These are phyloP conservation scores for Leptosphaerulina australis DNA, from an alignment of 2,329 filamentous ascomycete genomes.

Conservation along the genomic window DNA sequence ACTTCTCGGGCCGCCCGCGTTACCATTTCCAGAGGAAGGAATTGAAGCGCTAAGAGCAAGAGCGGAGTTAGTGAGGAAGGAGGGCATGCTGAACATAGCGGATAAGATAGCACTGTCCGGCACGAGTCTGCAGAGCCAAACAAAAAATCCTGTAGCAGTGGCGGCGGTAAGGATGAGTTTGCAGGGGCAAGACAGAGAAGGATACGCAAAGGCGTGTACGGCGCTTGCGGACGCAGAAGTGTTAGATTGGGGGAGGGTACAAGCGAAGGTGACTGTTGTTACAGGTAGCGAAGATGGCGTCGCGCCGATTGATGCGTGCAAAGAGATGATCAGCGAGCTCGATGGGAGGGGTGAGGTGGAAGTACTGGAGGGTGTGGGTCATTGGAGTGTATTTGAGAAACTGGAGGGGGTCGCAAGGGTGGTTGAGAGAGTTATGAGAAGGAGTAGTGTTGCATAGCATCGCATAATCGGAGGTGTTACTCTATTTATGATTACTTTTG, in stretches of 20 bases:
- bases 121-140: constrained; percentile 49
- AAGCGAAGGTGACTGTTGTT: constrained; percentile 46
- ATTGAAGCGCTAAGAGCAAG: constrained; percentile 40
- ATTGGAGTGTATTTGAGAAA: constrained; percentile 61
- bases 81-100: constrained; percentile 55
- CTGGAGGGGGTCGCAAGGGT: constrained; percentile 42
- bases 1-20: constrained; percentile 56
- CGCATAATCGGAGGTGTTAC: too few species aligned
- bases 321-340: constrained; percentile 42
- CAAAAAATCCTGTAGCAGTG: constrained; percentile 49
- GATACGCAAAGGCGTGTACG: constrained; percentile 61
- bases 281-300: constrained; percentile 57
- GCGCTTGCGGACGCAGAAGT: constrained; percentile 54
- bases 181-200: constrained; percentile 58
- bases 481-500: too few species aligned
- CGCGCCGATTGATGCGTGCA: constrained; percentile 45
- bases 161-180: constrained; percentile 54
- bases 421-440: constrained; percentile 23
- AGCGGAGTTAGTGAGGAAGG: constrained; percentile 51
- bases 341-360: constrained; percentile 32
- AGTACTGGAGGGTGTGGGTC: constrained; percentile 53
- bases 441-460: not conserved
- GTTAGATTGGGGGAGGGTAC: constrained; percentile 41
- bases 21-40: constrained; percentile 51
- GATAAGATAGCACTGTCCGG: constrained; percentile 47